phyloP scores from a whole-genome alignment of 192 early-diverging fungal species.

The Gamsiella multidivaricata region DNA sequence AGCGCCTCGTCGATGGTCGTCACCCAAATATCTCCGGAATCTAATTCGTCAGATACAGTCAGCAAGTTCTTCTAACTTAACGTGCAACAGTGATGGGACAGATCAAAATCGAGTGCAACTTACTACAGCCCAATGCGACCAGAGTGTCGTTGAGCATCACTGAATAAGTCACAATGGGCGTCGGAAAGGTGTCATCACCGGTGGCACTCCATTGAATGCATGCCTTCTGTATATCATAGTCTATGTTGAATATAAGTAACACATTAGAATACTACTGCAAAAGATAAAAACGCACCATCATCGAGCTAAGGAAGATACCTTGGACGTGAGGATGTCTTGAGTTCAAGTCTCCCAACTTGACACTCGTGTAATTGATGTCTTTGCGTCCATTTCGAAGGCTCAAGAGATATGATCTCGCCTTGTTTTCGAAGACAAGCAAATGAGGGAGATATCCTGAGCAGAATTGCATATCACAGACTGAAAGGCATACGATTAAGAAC shows the following conservation, averaged over 20 bases:
- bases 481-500: background rate
- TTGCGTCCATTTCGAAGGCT: slow-evolving; percentile 7
- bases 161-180: slow-evolving; percentile 54
- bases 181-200: background rate
- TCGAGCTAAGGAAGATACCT: slow-evolving; percentile 4
- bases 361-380: slow-evolving; percentile 13
- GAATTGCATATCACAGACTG: background rate
- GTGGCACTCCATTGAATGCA: slow-evolving; percentile 16
- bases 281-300: background rate
- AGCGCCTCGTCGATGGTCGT: slow-evolving; percentile 35
- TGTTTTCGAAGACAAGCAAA: background rate
- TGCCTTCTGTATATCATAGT: background rate
- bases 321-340: background rate
- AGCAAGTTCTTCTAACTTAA: no score
- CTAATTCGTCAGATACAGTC: slow-evolving; percentile 41
- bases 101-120: no score
- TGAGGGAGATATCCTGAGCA: slow-evolving; percentile 13
- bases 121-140: slow-evolving; percentile 77
- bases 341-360: background rate
- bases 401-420: slow-evolving; percentile 3
- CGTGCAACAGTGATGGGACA: no score
- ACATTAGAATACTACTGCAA: no score
- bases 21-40: slow-evolving; percentile 70
- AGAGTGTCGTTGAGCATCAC: slow-evolving; percentile 63
- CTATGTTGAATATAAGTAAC: background rate